Conservation (phyloP, 441 rosid species). For the Pelargonium myrrhifolium region DNA sequence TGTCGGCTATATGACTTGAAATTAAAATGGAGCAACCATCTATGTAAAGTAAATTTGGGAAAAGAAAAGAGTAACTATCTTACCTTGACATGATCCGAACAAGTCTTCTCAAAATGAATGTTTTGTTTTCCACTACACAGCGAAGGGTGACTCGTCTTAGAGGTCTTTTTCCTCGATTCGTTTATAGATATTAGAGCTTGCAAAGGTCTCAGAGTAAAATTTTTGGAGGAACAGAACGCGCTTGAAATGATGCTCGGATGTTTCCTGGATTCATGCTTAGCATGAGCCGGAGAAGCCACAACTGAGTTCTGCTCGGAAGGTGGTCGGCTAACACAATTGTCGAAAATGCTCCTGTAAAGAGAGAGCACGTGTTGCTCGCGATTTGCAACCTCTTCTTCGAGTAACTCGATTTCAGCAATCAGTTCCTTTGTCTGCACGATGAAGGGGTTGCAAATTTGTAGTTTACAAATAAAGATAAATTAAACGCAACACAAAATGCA, state of each 20-base stretch:
- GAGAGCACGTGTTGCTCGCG: constrained; percentile 76
- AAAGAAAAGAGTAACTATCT: constrained; percentile 3
- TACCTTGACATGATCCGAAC: constrained; percentile 40
- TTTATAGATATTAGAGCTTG: constrained; percentile 41
- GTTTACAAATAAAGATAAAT: background rate
- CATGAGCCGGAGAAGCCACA: constrained; percentile 61
- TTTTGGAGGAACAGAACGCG: constrained; percentile 74
- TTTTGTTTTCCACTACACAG: constrained; percentile 26
- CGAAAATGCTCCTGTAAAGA: constrained; percentile 65
- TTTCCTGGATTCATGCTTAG: constrained; percentile 48
- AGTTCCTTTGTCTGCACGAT: constrained; percentile 60
- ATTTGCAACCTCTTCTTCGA: constrained; percentile 75
- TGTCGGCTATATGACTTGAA: background rate
- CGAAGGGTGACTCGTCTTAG: constrained; percentile 31
- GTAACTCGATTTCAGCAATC: constrained; percentile 65
- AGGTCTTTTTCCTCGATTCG: constrained; percentile 36
- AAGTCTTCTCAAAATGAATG: constrained; percentile 31
- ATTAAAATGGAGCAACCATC: background rate
- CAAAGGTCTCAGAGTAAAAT: constrained; percentile 48
- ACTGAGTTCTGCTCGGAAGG: constrained; percentile 55
- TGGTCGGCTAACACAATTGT: constrained; percentile 43
- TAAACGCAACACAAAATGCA: background rate
- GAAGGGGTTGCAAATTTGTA: constrained; percentile 12
- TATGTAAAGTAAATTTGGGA: background rate
- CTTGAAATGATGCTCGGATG: constrained; percentile 77